These are phyloP conservation scores for Emergomyces orientalis DNA, from an alignment of 2,329 filamentous ascomycete genomes.

Conservation along the genomic window DNA sequence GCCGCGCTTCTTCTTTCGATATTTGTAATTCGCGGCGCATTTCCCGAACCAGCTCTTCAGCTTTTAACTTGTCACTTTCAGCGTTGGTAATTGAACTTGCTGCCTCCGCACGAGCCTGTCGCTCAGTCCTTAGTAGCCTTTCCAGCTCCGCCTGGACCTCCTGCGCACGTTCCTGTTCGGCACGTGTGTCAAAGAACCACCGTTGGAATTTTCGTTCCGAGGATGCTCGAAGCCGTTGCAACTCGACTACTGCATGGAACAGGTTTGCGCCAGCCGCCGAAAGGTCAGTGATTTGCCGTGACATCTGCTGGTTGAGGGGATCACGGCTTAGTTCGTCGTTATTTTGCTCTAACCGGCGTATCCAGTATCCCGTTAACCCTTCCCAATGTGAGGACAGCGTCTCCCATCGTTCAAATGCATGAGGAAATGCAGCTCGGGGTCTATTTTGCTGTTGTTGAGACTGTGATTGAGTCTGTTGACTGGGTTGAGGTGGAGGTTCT, in stretches of 20 bases:
- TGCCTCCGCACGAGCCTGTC: slow-evolving; percentile 58
- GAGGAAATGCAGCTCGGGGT: slow-evolving; percentile 66
- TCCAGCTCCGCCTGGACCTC: slow-evolving; percentile 78
- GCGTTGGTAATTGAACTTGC: slow-evolving; percentile 57
- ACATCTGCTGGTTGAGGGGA: slow-evolving; percentile 76
- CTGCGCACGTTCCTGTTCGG: slow-evolving; percentile 74
- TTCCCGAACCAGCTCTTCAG: slow-evolving; percentile 72
- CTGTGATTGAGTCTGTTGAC: slow-evolving; percentile 10
- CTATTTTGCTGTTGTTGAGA: slow-evolving; percentile 15
- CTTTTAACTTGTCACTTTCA: slow-evolving; percentile 58
- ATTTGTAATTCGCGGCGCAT: slow-evolving; percentile 90
- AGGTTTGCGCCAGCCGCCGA: slow-evolving; percentile 93
- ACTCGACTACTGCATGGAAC: slow-evolving; percentile 93
- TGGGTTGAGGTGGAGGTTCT: neutral
- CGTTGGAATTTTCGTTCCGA: slow-evolving; percentile 96
- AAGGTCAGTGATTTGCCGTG: slow-evolving; percentile 91
- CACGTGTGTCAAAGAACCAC: slow-evolving; percentile 94
- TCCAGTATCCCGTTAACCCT: slow-evolving; percentile 94
- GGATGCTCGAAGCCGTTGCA: slow-evolving; percentile 85
- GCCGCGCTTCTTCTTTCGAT: slow-evolving; percentile 87
- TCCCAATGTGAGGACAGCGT: slow-evolving; percentile 97
- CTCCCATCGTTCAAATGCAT: slow-evolving; percentile 97
- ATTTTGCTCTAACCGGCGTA: slow-evolving; percentile 83
- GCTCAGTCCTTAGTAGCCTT: slow-evolving; percentile 62
- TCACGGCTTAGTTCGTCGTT: slow-evolving; percentile 74